A percentile compares a stretch with the other conserved stretches of the same genome.
Evolutionary conservation across 176 grass and related monocot species (phyloP).

Genomic region (Carex littledalei): DNA sequence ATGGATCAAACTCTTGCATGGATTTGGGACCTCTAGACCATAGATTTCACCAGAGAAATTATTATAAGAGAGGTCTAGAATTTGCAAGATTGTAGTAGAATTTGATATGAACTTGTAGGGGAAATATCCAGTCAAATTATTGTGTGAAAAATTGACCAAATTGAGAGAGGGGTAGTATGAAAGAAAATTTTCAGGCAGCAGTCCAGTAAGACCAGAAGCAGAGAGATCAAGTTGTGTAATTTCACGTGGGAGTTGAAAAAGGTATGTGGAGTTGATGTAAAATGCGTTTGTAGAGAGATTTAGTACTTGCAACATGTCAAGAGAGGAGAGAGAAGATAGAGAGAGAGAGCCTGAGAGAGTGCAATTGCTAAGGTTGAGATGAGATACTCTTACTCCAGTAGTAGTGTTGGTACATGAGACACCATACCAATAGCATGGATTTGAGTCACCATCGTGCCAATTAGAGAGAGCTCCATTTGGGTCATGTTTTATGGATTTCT

Average conservation of each 20-base stretch:
- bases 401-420: constrained; percentile 44
- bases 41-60: constrained; percentile 67
- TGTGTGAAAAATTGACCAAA: constrained; percentile 44
- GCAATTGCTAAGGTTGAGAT: constrained; percentile 49
- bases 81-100: constrained; percentile 29
- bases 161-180: constrained; percentile 45
- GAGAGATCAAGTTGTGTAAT: constrained; percentile 58
- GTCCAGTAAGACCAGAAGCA: constrained; percentile 43
- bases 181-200: constrained; percentile 43
- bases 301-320: constrained; percentile 41
- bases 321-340: constrained; percentile 30
- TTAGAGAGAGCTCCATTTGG: constrained; percentile 39
- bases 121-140: constrained; percentile 64
- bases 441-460: constrained; percentile 28
- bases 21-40: constrained; percentile 22
- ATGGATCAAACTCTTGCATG: constrained; percentile 25
- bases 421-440: constrained; percentile 61
- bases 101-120: constrained; percentile 29
- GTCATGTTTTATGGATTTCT: constrained; percentile 48
- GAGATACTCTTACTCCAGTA: constrained; percentile 34
- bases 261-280: constrained; percentile 32
- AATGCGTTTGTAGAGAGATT: constrained; percentile 69
- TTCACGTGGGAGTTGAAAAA: constrained; percentile 33
- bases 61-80: constrained; percentile 72
- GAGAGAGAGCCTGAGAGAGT: constrained; percentile 34